phyloP scores from a whole-genome alignment of 306 rosid genomes.

The Leucaena leucocephala region DNA sequence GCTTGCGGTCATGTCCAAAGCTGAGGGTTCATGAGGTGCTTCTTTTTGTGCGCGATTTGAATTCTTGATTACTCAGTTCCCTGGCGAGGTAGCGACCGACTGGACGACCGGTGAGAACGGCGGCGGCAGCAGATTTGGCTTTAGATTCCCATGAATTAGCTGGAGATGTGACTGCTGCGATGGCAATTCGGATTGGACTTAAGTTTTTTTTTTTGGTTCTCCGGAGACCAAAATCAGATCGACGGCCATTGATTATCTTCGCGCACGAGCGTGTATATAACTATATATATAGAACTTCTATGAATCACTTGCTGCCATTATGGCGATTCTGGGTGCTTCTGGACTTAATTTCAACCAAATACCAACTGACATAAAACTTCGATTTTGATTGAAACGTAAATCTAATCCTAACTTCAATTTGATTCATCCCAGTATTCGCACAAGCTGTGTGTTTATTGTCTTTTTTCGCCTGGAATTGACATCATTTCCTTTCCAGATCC shows the following conservation, averaged over 20 bases:
- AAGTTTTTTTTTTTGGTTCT: constrained; percentile 39
- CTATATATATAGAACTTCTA: constrained; percentile 31
- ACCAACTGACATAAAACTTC: neutral
- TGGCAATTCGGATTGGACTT: constrained; percentile 33
- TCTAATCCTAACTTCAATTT: neutral
- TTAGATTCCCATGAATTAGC: constrained; percentile 28
- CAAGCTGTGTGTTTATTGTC: neutral
- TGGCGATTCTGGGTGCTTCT: constrained; percentile 47
- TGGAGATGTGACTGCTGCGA: constrained; percentile 35
- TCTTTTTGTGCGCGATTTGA: neutral
- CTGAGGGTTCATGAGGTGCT: constrained; percentile 40
- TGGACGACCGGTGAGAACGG: constrained; percentile 15
- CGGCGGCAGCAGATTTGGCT: constrained; percentile 3
- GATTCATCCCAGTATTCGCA: constrained; percentile 13
- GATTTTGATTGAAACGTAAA: constrained; percentile 29
- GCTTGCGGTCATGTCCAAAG: constrained; percentile 71
- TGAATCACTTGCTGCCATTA: constrained; percentile 45
- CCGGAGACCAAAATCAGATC: constrained; percentile 41
- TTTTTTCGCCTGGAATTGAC: neutral
- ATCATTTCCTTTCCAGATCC: neutral
- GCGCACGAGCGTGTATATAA: constrained; percentile 22
- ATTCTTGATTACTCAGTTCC: neutral
- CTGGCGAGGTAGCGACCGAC: neutral
- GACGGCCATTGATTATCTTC: constrained; percentile 36
- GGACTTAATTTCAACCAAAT: constrained; percentile 40